Evolutionary conservation across 805 yeast genomes (phyloP).

Genomic region (Cyberlindnera mississippiensis): DNA sequence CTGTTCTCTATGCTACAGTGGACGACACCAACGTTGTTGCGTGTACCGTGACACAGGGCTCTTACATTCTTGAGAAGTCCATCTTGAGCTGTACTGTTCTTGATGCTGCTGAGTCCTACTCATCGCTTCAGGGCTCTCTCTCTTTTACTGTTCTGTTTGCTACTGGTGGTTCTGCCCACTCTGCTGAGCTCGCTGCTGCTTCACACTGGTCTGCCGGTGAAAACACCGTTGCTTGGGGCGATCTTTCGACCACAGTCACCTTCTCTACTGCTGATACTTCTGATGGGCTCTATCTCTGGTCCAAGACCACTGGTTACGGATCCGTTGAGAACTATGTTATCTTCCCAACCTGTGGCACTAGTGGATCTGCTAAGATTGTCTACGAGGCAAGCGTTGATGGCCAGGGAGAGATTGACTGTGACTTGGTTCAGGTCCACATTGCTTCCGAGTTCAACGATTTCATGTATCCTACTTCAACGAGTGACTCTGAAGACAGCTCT

Average conservation of each 20-base stretch:
- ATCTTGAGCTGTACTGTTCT: constrained; percentile 29
- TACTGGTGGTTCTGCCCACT: constrained; percentile 32
- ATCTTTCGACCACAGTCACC: constrained; percentile 25
- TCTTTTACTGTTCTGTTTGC: constrained; percentile 30
- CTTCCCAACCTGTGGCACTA: constrained; percentile 31
- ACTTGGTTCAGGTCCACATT: constrained; percentile 16
- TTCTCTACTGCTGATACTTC: constrained; percentile 23
- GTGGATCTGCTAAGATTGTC: constrained; percentile 23
- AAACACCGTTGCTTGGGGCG: constrained; percentile 27
- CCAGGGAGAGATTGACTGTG: constrained; percentile 24
- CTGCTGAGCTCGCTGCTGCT: constrained; percentile 32
- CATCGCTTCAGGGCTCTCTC: constrained; percentile 28
- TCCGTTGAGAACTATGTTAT: constrained; percentile 31
- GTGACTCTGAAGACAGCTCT: constrained; percentile 6
- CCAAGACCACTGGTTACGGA: constrained; percentile 32
- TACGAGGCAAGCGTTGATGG: constrained; percentile 17
- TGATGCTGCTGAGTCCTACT: constrained; percentile 15
- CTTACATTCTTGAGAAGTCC: constrained; percentile 29
- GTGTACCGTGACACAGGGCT: constrained; percentile 34
- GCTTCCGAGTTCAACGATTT: constrained; percentile 33
- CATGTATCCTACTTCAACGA: constrained; percentile 30
- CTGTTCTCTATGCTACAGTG: constrained; percentile 18
- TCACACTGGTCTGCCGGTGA: constrained; percentile 27
- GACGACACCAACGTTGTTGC: constrained; percentile 28
- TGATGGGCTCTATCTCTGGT: constrained; percentile 22